These are phyloP conservation scores for Nidula niveotomentosa DNA, from an alignment of 1,284 basidiomycete genomes.

Conservation along the genomic window DNA sequence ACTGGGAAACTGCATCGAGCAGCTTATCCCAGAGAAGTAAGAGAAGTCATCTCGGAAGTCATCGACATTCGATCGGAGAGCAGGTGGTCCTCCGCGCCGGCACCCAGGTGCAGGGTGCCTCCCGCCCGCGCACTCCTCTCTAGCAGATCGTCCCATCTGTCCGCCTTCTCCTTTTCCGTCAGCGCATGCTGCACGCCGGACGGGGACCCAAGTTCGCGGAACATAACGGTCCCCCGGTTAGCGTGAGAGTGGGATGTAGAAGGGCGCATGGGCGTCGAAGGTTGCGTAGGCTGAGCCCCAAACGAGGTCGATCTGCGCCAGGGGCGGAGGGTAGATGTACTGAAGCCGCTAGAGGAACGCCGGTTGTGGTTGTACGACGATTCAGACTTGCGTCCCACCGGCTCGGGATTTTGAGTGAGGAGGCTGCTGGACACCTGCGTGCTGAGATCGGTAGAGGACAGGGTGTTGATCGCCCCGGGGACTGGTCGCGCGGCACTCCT, in stretches of 20 bases:
- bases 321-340: constrained; percentile 14
- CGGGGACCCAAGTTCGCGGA: constrained; percentile 42
- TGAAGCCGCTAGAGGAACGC: constrained; percentile 16
- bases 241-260: constrained; percentile 14
- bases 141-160: constrained; percentile 67
- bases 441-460: constrained; percentile 2
- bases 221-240: constrained; percentile 35
- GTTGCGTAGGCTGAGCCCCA: neutral
- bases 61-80: constrained; percentile 2
- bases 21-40: no score
- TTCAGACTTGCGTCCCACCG: constrained; percentile 9
- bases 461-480: neutral
- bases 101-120: constrained; percentile 55
- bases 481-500: neutral
- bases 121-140: constrained; percentile 63
- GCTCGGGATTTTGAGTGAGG: no score
- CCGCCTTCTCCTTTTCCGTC: constrained; percentile 67
- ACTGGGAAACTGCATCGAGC: neutral
- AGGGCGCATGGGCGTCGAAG: constrained; percentile 5
- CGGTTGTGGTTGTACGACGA: constrained; percentile 12
- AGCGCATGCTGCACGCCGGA: constrained; percentile 23
- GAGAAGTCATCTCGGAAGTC: neutral
- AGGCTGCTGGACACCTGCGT: neutral
- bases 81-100: neutral
- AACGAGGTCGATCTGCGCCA: constrained; percentile 15